These are phyloP conservation scores for Thozetella sp. DNA, from an alignment of 495 filamentous ascomycete species.

Conservation along the genomic window DNA sequence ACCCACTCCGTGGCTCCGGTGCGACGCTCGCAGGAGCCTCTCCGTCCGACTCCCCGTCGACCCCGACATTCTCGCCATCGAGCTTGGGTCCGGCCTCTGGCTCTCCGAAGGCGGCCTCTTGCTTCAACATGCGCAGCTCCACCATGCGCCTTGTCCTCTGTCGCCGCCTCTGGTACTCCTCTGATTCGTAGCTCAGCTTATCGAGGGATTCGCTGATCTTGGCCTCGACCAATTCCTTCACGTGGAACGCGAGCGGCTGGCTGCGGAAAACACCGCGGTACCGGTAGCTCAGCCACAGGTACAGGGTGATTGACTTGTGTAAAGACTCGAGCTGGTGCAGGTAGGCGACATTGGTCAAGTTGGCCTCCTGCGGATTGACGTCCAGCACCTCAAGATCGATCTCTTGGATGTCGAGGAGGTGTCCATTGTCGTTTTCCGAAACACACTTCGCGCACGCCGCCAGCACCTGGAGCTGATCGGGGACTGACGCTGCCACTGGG, in stretches of 20 bases:
- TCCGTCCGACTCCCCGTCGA: background rate
- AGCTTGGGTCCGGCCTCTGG: background rate
- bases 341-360: constrained; percentile 48
- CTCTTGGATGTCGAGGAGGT: constrained; percentile 63
- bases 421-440: constrained; percentile 61
- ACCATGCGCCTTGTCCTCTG: constrained; percentile 20
- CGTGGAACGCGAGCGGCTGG: constrained; percentile 74
- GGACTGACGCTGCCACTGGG: constrained; percentile 51
- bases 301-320: constrained; percentile 81
- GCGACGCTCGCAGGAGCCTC: background rate
- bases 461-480: constrained; percentile 38
- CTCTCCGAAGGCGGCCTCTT: constrained; percentile 15
- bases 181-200: constrained; percentile 19
- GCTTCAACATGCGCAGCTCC: constrained; percentile 5
- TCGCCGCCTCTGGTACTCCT: constrained; percentile 11
- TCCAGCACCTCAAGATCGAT: constrained; percentile 73
- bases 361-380: constrained; percentile 25
- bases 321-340: constrained; percentile 69
- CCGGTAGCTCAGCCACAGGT: constrained; percentile 81
- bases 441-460: constrained; percentile 67
- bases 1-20: too few relatives aligned
- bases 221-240: constrained; percentile 77
- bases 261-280: constrained; percentile 79
- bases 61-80: background rate
- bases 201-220: constrained; percentile 71